Evolutionary conservation across 495 filamentous ascomycete species (phyloP), one percentile per base, ranked within the genome.

Genomic region (Penicillium crystallinum): DNA sequence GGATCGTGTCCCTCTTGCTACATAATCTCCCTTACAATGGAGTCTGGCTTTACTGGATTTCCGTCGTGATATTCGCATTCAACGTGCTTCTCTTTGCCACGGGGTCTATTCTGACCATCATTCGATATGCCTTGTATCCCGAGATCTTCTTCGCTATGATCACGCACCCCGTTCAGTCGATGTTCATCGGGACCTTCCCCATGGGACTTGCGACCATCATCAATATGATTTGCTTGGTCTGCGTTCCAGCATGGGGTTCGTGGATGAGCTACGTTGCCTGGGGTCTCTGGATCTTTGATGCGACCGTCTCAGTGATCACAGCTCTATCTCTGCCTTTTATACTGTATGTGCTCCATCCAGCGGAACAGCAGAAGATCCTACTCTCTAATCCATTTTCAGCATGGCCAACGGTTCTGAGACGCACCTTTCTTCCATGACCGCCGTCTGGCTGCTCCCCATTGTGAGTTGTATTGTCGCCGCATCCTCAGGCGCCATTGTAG

Each of bases 141-240:
- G 62, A 70, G 27, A 73, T 77, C 19, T 81, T 73, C 59, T 49
- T 21, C 2, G 70, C 66, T 38, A 76, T 82, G 72, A 56, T 83
- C 22, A 64, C 58, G 15, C 74, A 83, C 62, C 79, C 81, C 0
- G 61, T 58, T 5, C 77, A 84, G 50, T 74, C 69, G 1, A 62
- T 84, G 25, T 83, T 82, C 49, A 49, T 83, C 1, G 80, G 76
- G 1, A 75, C 73, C 2, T 72, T 81, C 40, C 80, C 81, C 2
- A 81, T 82, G 77, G 80, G 79, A 8, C 69, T 83, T 36, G 77
- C 79, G 3, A 84, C 78, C 6, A 69, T 80, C 23, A 68, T 80
- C 34, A 78, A 80, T 47, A 78, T 79, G 76, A 66, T 73, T 31
- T 65, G 70, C n/a, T 63, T 73, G 27, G 63, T 76, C 2, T 79